Percentiles rank a stretch among this genome's conserved stretches.
phyloP scores from a whole-genome alignment of 2,329 filamentous ascomycete genomes.

The Trichoderma sp. region DNA sequence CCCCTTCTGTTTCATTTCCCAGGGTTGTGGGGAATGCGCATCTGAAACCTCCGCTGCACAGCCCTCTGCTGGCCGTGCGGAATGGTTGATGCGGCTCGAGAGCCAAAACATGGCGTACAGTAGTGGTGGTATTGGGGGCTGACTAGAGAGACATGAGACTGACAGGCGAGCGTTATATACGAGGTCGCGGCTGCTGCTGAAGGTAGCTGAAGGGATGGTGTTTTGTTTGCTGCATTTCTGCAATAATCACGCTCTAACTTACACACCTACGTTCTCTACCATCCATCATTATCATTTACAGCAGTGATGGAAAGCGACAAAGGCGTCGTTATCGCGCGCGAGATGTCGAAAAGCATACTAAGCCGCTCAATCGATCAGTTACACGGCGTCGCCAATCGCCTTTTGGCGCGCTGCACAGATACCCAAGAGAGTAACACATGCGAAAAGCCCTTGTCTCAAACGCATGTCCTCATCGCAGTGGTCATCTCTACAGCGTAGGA shows the following conservation, averaged over 20 bases:
- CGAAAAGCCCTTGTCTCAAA: slow-evolving; percentile 15
- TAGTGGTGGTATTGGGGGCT: not conserved
- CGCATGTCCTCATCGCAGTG: slow-evolving; percentile 6
- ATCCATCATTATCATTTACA: not conserved
- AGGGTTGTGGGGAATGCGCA: slow-evolving; percentile 16
- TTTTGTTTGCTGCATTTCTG: not conserved
- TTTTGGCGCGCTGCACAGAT: slow-evolving; percentile 3
- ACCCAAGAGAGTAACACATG: slow-evolving; percentile 24
- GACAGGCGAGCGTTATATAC: slow-evolving; percentile 3
- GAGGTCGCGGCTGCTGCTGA: not conserved
- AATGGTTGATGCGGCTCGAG: slow-evolving; percentile 8
- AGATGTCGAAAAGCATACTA: not conserved
- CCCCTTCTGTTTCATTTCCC: slow-evolving; percentile 18
- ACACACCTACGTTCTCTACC: not conserved
- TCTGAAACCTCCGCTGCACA: slow-evolving; percentile 26
- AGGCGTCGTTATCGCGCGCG: not conserved
- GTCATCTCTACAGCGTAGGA: slow-evolving; percentile 15
- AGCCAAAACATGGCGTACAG: not conserved
- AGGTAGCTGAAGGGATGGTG: slow-evolving; percentile 1
- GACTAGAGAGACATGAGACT: not conserved
- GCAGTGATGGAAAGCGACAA: not conserved
- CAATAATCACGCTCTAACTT: not conserved
- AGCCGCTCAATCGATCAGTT: slow-evolving; percentile 17
- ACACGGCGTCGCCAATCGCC: not conserved
- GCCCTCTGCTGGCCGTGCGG: slow-evolving; percentile 7